phyloP scores from a whole-genome alignment of 2,329 filamentous ascomycete genomes.

The Xylariomycetidae sp. region DNA sequence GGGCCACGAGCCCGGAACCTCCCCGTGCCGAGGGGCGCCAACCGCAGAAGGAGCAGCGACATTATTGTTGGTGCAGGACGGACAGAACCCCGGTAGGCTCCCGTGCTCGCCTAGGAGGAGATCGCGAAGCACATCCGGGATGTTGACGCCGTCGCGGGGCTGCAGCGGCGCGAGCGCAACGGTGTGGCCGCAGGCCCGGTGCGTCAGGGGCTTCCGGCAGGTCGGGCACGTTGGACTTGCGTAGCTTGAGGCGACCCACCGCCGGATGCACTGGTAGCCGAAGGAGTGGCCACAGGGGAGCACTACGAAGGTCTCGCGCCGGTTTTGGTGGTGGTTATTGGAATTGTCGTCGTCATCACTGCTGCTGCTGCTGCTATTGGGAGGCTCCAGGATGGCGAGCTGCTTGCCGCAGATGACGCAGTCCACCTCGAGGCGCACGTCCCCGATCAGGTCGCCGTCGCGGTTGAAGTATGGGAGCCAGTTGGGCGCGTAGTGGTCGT shows the following conservation, averaged over 20 bases:
- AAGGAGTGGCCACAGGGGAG: slow-evolving; percentile 4
- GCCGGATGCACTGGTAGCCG: slow-evolving; percentile 1
- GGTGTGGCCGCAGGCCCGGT: background rate
- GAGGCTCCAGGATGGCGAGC: slow-evolving; percentile 1
- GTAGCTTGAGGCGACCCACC: background rate
- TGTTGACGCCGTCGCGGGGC: background rate
- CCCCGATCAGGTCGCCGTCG: background rate
- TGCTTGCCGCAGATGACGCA: slow-evolving; percentile 3
- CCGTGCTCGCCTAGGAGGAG: no score
- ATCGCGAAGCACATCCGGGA: no score
- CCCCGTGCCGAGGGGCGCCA: no score
- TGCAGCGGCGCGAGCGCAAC: background rate
- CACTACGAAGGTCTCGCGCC: slow-evolving; percentile 1
- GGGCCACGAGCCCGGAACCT: no score
- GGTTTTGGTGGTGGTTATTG: no score
- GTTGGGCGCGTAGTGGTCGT: slow-evolving; percentile 2
- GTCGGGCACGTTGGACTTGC: slow-evolving; percentile 1
- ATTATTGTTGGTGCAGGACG: no score
- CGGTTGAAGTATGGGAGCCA: slow-evolving; percentile 1
- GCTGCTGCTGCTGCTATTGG: background rate
- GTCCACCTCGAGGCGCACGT: slow-evolving; percentile 1
- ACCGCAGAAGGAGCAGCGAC: no score
- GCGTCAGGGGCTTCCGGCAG: slow-evolving; percentile 1
- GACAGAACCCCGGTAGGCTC: no score
- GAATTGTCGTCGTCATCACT: slow-evolving; percentile 1